Base-by-base conservation (phyloP, 2,329 filamentous ascomycete genomes). In the Hypoxylon sp. region DNA sequence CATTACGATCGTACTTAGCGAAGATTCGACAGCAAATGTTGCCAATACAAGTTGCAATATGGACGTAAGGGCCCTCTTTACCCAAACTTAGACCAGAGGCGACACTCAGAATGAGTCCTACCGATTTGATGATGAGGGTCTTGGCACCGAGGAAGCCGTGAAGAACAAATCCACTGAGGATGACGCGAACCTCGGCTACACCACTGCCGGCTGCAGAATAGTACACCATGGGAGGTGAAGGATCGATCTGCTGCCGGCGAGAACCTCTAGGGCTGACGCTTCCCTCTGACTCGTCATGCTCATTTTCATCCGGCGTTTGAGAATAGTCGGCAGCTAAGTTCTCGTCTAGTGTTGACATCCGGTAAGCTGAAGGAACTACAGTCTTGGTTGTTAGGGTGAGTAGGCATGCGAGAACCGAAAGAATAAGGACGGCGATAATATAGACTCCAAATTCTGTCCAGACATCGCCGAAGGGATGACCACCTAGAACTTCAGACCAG, bases 21-120 rank as follows among this genome's bases (percentile, higher is more conserved):
- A 98, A 98, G n/a, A 98, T 80, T 77, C 96, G 93, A 76, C 95
- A 98, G 33, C 92, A 90, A 77, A 99, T 97, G 75, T 99, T 99
- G 65, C 96, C 96, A 22, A 98, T 91, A 74, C 95, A 97, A 0
- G 95, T 93, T 0, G 95, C 94, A 76, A 98, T 97, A 79, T 99
- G 96, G n/a, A 99, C 96, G 76, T 95, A 98, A 0, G 96, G 96
- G 0, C 95, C 89, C 77, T 98, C 96, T 79, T 99, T 99, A 30
- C 96, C 96, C 46, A 99, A 85, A 77, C 94, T 97, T 67, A 99
- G 85, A 3, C 96, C 96, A 2, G 96, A 98, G 1, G 94, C 92
- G 42, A 98, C 94, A 78, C 93, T 97, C 63, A 98, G 85, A 65
- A 98, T 88, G 51, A 99, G 83, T 13, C 91, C 94, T 14, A 92